Conservation (phyloP, 2,329 filamentous ascomycete genomes). For the Exophiala viscosa region DNA sequence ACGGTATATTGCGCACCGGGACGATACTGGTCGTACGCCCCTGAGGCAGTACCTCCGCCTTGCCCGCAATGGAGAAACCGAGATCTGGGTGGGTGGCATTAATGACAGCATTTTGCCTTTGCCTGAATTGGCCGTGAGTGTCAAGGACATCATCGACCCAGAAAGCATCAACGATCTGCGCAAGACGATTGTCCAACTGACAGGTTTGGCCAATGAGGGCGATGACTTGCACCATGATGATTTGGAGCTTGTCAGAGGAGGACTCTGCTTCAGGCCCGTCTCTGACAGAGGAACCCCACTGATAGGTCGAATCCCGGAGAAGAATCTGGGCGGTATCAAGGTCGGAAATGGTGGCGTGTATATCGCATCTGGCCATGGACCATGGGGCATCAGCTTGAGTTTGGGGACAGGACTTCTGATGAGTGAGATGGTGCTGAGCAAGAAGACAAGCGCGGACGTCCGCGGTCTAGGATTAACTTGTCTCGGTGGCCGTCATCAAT, state of each 20-base stretch:
- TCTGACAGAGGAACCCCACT: constrained; percentile 63
- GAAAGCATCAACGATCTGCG: constrained; percentile 37
- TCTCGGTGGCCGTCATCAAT: not conserved
- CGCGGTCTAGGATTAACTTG: not conserved
- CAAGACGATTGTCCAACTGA: constrained; percentile 33
- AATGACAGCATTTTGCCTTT: constrained; percentile 61
- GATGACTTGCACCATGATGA: constrained; percentile 43
- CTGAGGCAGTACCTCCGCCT: constrained; percentile 70
- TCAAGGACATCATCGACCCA: constrained; percentile 40
- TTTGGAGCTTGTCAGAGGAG: constrained; percentile 60
- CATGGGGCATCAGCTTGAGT: constrained; percentile 66
- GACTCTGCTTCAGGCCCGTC: constrained; percentile 70
- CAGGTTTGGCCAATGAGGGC: constrained; percentile 30
- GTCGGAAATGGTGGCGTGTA: constrained; percentile 58
- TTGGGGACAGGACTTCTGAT: constrained; percentile 69
- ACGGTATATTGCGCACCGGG: constrained; percentile 63
- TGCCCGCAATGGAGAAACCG: constrained; percentile 45
- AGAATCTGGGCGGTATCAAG: constrained; percentile 39
- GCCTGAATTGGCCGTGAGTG: constrained; percentile 49
- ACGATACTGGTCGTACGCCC: constrained; percentile 53
- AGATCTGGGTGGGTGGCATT: constrained; percentile 70
- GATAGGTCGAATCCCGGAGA: constrained; percentile 46
- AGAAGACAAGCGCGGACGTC: constrained; percentile 48
- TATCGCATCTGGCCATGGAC: constrained; percentile 68
- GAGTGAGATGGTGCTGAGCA: constrained; percentile 64